Conservation (phyloP, 768 basidiomycete species). For the Termitomyces sp. region DNA sequence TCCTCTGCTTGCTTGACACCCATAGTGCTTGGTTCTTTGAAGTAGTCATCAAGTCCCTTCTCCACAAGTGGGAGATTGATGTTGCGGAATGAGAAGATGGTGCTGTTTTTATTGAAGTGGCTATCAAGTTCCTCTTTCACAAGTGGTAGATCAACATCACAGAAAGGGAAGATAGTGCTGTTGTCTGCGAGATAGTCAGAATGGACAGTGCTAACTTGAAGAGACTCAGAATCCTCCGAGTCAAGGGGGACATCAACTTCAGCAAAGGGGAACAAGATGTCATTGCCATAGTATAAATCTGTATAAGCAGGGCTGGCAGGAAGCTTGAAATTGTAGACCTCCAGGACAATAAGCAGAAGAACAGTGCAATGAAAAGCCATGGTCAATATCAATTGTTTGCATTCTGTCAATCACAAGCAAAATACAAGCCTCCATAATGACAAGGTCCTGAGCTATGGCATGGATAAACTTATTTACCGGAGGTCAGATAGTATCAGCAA, state of each 20-base stretch:
- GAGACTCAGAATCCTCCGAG: neutral
- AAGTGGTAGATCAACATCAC: neutral
- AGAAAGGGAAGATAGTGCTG: neutral
- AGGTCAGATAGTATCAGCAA: neutral
- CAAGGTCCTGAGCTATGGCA: neutral
- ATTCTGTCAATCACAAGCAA: neutral
- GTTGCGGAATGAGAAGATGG: too few species aligned
- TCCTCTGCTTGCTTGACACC: neutral
- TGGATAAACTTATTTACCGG: neutral
- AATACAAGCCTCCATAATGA: neutral
- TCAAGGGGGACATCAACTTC: neutral
- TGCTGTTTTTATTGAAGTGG: too few species aligned
- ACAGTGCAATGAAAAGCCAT: neutral
- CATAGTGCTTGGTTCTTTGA: too few species aligned
- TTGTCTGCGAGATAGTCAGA: too few species aligned
- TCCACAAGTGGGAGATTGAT: too few species aligned
- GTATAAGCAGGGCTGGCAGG: neutral
- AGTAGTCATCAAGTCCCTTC: too few species aligned
- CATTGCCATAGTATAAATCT: neutral
- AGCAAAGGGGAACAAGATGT: neutral
- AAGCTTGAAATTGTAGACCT: neutral
- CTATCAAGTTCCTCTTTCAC: neutral
- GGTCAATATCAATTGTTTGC: neutral
- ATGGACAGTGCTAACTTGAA: neutral
- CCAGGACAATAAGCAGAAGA: neutral